Evolutionary conservation across 1,284 basidiomycete genomes (phyloP).

Genomic region (Rhodotorula sp.): DNA sequence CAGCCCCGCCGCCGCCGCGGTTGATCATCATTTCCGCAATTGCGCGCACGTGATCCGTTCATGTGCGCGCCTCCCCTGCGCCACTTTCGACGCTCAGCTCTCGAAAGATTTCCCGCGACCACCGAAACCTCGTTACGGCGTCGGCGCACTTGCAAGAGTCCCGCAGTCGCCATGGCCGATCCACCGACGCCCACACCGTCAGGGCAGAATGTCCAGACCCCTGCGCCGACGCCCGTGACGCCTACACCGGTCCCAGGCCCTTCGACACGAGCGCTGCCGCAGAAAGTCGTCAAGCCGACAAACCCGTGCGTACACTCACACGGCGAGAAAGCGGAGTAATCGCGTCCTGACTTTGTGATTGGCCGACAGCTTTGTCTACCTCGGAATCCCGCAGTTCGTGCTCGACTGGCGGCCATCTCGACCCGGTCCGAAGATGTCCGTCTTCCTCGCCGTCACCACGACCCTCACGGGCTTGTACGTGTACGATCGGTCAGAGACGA

Average conservation of each 20-base stretch:
- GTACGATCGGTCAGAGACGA: constrained; percentile 40
- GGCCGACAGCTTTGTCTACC: constrained; percentile 43
- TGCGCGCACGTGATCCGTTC: background rate
- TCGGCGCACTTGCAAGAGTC: background rate
- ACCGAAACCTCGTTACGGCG: background rate
- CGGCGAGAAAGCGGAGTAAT: too few species aligned
- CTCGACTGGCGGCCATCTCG: constrained; percentile 38
- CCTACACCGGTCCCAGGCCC: constrained; percentile 2
- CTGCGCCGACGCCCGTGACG: background rate
- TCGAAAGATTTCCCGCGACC: too few species aligned
- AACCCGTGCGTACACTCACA: constrained; percentile 24
- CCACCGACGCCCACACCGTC: background rate
- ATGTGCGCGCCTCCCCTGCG: background rate
- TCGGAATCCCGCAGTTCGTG: constrained; percentile 40
- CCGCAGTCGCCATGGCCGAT: constrained; percentile 2
- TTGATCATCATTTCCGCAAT: too few species aligned
- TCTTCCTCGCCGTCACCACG: constrained; percentile 29
- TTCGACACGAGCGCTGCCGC: constrained; percentile 13
- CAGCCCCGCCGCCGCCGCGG: too few species aligned
- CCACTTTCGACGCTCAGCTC: background rate
- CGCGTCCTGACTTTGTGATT: too few species aligned
- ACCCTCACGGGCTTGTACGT: constrained; percentile 26
- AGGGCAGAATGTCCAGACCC: background rate
- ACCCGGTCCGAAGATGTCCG: constrained; percentile 40
- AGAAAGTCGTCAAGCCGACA: constrained; percentile 9